Evolutionary conservation across 2,329 filamentous ascomycete genomes (phyloP).

Genomic region (Epichloe uncinata): DNA sequence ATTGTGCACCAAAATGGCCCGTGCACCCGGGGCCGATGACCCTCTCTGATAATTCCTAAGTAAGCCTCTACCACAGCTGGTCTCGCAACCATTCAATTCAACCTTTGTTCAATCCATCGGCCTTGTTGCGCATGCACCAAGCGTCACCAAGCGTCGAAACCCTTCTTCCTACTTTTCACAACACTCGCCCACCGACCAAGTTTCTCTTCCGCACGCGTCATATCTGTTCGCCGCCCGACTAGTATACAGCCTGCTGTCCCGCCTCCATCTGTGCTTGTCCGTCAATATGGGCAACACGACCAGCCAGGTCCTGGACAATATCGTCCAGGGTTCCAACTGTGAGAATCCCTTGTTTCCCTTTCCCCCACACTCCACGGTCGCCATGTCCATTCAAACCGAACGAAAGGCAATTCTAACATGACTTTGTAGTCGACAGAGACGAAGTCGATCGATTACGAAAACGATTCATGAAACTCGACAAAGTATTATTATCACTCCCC

Average conservation of each 20-base stretch:
- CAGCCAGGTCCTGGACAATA: constrained; percentile 76
- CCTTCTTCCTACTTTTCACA: not conserved
- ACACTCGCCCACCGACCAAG: not conserved
- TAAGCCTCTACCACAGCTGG: not conserved
- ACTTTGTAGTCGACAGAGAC: constrained; percentile 70
- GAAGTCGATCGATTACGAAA: constrained; percentile 93
- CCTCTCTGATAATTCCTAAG: not conserved
- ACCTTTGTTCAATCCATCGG: not conserved
- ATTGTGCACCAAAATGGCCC: constrained; percentile 2
- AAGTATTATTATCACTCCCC: constrained; percentile 38
- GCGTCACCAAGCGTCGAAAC: not conserved
- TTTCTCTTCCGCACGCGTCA: not conserved
- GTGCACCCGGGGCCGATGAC: constrained; percentile 7
- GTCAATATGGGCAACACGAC: constrained; percentile 52
- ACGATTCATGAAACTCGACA: constrained; percentile 98
- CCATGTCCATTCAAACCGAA: not conserved
- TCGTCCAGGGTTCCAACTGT: constrained; percentile 97
- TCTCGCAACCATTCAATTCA: not conserved
- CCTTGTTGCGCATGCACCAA: not conserved
- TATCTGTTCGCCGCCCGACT: not conserved
- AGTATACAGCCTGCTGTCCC: not conserved
- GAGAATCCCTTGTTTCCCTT: constrained; percentile 12
- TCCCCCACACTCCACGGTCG: too few species aligned
- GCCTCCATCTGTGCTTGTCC: not conserved
- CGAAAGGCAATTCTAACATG: constrained; percentile 3